Evolutionary conservation across 257 asterid genomes (phyloP).

Genomic region (Sherardia arvensis): DNA sequence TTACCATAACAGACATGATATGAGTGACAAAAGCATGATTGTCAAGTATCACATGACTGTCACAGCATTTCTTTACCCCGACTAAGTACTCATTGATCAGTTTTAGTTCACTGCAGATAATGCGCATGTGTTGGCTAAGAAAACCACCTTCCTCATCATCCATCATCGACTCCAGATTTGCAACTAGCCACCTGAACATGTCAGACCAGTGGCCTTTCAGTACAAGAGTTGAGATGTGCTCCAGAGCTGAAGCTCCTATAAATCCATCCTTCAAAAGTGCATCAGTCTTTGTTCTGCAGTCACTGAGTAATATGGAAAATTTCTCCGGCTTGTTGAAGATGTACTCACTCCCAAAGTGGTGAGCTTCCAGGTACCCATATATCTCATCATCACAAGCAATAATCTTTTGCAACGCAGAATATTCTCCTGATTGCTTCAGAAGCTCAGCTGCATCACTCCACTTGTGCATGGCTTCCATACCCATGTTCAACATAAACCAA

Average conservation of each 20-base stretch:
- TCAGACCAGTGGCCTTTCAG: neutral
- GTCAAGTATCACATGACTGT: too few relatives aligned
- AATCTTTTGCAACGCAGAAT: neutral
- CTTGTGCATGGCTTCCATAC: rapidly evolving
- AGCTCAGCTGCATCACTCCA: neutral
- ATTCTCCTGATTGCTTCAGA: neutral
- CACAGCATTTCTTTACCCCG: too few relatives aligned
- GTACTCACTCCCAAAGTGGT: neutral
- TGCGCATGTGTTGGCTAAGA: too few relatives aligned
- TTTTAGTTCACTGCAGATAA: neutral
- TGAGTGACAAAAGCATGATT: neutral
- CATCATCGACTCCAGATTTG: neutral
- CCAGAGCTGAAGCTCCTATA: neutral
- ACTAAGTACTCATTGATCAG: neutral
- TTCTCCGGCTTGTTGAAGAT: neutral
- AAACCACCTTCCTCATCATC: neutral
- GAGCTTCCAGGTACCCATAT: neutral
- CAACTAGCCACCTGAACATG: too few relatives aligned
- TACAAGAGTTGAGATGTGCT: neutral
- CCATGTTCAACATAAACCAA: neutral
- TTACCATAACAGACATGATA: neutral
- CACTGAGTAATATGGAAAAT: neutral
- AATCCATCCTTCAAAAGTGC: neutral
- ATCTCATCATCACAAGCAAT: neutral
- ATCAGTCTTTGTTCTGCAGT: neutral